Evolutionary conservation across 1,284 basidiomycete genomes (phyloP), one percentile per base, ranked within the genome.

Genomic region (Moesziomyces sp.): DNA sequence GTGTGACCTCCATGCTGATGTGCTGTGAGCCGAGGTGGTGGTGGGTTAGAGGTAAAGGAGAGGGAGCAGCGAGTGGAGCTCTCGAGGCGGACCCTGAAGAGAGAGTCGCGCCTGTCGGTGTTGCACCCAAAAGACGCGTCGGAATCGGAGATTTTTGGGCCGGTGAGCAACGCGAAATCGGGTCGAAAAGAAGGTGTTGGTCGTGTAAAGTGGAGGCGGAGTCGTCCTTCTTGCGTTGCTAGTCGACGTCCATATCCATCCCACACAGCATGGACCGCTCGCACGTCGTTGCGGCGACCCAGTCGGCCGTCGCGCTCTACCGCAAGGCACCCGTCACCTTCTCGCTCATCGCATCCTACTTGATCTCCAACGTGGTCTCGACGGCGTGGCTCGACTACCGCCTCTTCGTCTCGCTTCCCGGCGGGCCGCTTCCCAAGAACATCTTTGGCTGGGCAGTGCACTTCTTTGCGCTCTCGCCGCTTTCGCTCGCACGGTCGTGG

Each of bases 391-490:
- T 55, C 42, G 60, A 67, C 51, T 75, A 75, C 38, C 58, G 55
- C 2, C 55, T 75, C 40, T 75, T 62, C 42, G 28, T 72, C 42
- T 48, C 73, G 48, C 64, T 75, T 26, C 50, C 55, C 0, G 73
- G 73, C 0, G 73, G 73, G 21, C 62, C 65, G 10, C 46, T 75
- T 23, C 67, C 67, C 1, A 58, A 72, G 53, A 75, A 72, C 40
- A 23, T 72, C 34, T 42, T 71, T n/a, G 73, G 73, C 9, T 75
- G 73, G 73, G 30, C 60, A 0, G n/a, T 71, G 5, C 73, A 72
- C 34, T 60, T 47, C 35, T 67, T 66, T 57, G 43, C 58, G 24
- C 66, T 71, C 13, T 66, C 50, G 26, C 68, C 70, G 9, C 52
- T 71, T 0, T 56, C 65, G 19, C 55, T 74, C 10, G 30, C 49